Evolutionary conservation across 1,139 yeast genomes (phyloP).

Genomic region (Candida freyschussii): DNA sequence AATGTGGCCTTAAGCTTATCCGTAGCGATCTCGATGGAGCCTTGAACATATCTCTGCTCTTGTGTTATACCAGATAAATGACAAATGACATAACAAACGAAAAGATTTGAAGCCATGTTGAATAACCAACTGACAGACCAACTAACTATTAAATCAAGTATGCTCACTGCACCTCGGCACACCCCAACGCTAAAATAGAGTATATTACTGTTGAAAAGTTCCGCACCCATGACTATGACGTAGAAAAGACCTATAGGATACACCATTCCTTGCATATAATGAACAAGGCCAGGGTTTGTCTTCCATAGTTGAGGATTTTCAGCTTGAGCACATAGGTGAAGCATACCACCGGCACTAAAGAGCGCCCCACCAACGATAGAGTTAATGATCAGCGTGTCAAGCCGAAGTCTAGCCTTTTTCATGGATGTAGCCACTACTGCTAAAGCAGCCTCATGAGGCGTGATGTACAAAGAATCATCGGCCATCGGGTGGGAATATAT

Average conservation of each 20-base stretch:
- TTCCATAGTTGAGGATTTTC: slow-evolving; percentile 40
- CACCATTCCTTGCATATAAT: slow-evolving; percentile 48
- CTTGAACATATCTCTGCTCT: slow-evolving; percentile 37
- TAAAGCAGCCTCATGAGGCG: slow-evolving; percentile 75
- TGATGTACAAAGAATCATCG: slow-evolving; percentile 52
- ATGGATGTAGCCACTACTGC: slow-evolving; percentile 80
- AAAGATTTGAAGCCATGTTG: slow-evolving; percentile 58
- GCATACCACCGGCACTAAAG: slow-evolving; percentile 71
- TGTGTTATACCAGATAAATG: slow-evolving; percentile 47
- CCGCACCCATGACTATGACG: slow-evolving; percentile 70
- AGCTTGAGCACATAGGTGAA: slow-evolving; percentile 52
- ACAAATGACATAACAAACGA: slow-evolving; percentile 60
- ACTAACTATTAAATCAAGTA: slow-evolving; percentile 56
- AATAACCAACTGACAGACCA: slow-evolving; percentile 68
- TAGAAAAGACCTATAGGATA: slow-evolving; percentile 70
- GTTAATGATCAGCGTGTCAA: slow-evolving; percentile 54
- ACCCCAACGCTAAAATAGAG: slow-evolving; percentile 64
- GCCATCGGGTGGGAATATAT: too few relatives aligned
- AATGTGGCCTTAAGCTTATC: slow-evolving; percentile 45
- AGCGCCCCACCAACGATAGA: slow-evolving; percentile 67
- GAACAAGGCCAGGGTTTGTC: slow-evolving; percentile 50
- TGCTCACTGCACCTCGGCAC: slow-evolving; percentile 61
- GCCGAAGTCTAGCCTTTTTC: slow-evolving; percentile 67
- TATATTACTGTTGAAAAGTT: slow-evolving; percentile 67
- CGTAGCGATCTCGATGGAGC: slow-evolving; percentile 44